These are phyloP conservation scores for Orbilia javanica DNA, from an alignment of 2,329 filamentous ascomycete species.

Conservation along the genomic window DNA sequence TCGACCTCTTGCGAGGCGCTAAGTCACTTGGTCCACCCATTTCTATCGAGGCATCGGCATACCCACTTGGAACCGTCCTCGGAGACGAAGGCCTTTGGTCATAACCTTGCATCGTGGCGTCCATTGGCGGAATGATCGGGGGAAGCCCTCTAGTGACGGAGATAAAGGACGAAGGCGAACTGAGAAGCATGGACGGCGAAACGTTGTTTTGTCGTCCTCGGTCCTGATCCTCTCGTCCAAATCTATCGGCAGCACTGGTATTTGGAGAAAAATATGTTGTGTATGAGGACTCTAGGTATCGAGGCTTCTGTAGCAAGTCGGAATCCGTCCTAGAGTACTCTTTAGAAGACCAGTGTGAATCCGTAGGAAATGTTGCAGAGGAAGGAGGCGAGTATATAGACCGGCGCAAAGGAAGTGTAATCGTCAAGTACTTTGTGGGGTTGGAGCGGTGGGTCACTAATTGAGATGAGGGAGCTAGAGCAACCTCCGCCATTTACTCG, in stretches of 20 bases:
- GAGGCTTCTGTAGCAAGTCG: constrained; percentile 28
- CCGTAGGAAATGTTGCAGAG: constrained; percentile 53
- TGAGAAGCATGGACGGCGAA: constrained; percentile 58
- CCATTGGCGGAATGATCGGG: constrained; percentile 60
- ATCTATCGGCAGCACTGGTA: constrained; percentile 29
- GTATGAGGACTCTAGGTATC: constrained; percentile 40
- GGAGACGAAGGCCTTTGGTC: constrained; percentile 64
- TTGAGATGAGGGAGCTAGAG: constrained; percentile 58
- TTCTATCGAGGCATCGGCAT: constrained; percentile 68
- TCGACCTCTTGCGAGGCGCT: constrained; percentile 80
- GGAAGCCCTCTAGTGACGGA: constrained; percentile 60
- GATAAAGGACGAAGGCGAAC: constrained; percentile 56
- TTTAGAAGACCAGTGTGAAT: constrained; percentile 44
- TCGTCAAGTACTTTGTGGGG: constrained; percentile 58
- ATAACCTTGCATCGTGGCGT: constrained; percentile 60
- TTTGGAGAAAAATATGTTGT: constrained; percentile 33
- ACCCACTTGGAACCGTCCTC: constrained; percentile 64
- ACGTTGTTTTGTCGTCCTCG: constrained; percentile 49
- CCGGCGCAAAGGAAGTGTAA: constrained; percentile 57
- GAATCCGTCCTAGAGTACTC: constrained; percentile 35
- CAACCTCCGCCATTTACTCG: constrained; percentile 59
- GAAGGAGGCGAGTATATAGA: constrained; percentile 58
- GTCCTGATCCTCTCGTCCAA: constrained; percentile 45
- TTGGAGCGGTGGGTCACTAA: constrained; percentile 58
- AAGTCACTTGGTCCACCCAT: constrained; percentile 71